These are phyloP conservation scores for Tylopilus sp. DNA, from an alignment of 768 basidiomycete species.

Conservation along the genomic window DNA sequence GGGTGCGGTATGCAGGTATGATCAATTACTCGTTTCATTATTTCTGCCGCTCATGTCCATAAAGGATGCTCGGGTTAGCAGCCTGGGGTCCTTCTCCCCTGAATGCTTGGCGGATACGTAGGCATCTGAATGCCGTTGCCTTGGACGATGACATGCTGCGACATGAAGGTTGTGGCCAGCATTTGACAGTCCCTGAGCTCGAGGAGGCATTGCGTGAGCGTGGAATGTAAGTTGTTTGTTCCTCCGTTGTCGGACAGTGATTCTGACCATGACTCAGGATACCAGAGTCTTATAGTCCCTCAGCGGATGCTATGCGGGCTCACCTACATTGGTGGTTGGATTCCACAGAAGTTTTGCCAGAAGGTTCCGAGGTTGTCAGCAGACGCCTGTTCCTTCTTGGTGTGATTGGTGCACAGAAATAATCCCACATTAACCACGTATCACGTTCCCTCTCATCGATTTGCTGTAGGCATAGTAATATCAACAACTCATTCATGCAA, in stretches of 20 bases:
- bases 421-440: not conserved
- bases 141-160: conserved; percentile 64
- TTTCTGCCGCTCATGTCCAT: conserved; percentile 21
- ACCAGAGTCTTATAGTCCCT: conserved; percentile 31
- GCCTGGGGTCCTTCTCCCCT: conserved; percentile 37
- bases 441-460: conserved; percentile 2
- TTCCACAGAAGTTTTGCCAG: conserved; percentile 35
- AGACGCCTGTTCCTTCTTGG: conserved; percentile 53
- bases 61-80: conserved; percentile 38
- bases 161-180: conserved; percentile 42
- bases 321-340: conserved; percentile 67
- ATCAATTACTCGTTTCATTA: conserved; percentile 3
- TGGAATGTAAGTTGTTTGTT: conserved; percentile 57
- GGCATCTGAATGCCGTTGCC: conserved; percentile 39
- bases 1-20: conserved; percentile 58
- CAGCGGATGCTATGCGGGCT: conserved; percentile 43
- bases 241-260: not conserved
- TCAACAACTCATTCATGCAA: not conserved
- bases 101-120: conserved; percentile 35
- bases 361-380: conserved; percentile 38
- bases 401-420: conserved; percentile 31
- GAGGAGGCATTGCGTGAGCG: conserved; percentile 69
- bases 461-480: conserved; percentile 9
- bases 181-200: conserved; percentile 53
- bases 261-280: conserved; percentile 34